These are phyloP conservation scores for Diversispora eburnea DNA, from an alignment of 192 early-diverging fungal genomes.

Conservation along the genomic window DNA sequence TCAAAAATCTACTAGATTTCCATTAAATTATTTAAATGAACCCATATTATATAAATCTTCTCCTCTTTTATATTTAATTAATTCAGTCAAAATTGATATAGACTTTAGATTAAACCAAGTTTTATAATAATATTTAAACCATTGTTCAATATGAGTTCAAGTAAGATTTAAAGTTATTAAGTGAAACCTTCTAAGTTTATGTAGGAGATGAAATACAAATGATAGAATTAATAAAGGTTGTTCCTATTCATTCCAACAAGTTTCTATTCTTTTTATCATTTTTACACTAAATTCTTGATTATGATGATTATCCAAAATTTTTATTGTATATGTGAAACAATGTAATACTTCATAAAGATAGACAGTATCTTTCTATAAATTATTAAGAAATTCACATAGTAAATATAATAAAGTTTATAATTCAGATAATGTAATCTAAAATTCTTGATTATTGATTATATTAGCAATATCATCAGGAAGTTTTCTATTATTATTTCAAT, in stretches of 20 bases:
- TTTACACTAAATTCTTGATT: background rate
- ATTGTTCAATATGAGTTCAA: constrained; percentile 6
- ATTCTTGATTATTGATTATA: background rate
- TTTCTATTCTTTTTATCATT: background rate
- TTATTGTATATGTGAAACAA: background rate
- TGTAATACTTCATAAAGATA: constrained; percentile 1
- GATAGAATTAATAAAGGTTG: background rate
- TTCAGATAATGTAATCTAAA: background rate
- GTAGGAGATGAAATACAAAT: background rate
- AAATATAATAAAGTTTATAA: background rate
- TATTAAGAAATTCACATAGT: constrained; percentile 2
- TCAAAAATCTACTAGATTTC: constrained; percentile 10
- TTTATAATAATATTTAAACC: constrained; percentile 15
- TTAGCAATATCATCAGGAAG: constrained; percentile 9
- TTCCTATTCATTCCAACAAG: background rate
- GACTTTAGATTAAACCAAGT: background rate
- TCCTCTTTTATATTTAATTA: background rate
- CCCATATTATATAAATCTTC: constrained; percentile 16
- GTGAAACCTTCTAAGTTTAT: constrained; percentile 4
- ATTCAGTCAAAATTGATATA: constrained; percentile 4
- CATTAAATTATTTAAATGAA: constrained; percentile 11
- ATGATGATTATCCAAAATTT: background rate
- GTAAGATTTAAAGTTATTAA: background rate
- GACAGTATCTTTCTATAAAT: background rate
- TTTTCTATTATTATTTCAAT: too few species aligned